These are phyloP conservation scores for Eudorina sp. DNA, from an alignment of 139 green algal genomes.

Conservation along the genomic window DNA sequence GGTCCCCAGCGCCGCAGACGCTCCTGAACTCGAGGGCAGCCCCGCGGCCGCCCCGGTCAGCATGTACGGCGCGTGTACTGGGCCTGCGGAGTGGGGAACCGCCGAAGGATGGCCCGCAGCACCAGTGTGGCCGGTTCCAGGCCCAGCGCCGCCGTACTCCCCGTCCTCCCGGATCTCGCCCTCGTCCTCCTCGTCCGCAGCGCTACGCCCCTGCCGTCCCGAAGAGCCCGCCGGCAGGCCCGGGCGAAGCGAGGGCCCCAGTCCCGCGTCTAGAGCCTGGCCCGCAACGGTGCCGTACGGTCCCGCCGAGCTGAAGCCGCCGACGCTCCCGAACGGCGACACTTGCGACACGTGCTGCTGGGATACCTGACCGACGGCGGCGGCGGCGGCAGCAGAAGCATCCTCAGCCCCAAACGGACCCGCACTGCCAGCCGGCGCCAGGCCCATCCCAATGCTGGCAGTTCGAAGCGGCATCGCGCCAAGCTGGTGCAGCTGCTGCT, in stretches of 20 bases:
- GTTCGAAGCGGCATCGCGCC: background rate
- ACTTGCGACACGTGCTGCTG: background rate
- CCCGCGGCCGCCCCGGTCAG: background rate
- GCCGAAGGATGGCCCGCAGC: background rate
- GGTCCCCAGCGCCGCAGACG: too few relatives aligned
- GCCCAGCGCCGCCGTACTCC: slow-evolving; percentile 24
- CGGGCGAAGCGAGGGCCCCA: background rate
- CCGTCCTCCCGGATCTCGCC: slow-evolving; percentile 41
- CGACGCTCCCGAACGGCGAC: background rate
- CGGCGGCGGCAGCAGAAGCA: background rate
- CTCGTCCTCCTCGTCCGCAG: slow-evolving; percentile 34
- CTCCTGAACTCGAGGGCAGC: too few relatives aligned
- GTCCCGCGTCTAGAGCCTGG: background rate
- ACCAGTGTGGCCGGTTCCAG: background rate
- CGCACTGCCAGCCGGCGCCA: too few relatives aligned
- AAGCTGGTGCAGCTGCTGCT: slow-evolving; percentile 32
- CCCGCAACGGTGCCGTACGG: background rate
- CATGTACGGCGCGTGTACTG: background rate
- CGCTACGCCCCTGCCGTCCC: background rate
- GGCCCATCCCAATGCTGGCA: background rate
- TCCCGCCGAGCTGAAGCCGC: background rate
- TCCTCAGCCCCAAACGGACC: background rate
- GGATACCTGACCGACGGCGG: background rate
- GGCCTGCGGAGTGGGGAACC: background rate
- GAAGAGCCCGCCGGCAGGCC: too few relatives aligned